Evolutionary conservation across 2,329 filamentous ascomycete species (phyloP).

Genomic region (Colletotrichum spinosum): DNA sequence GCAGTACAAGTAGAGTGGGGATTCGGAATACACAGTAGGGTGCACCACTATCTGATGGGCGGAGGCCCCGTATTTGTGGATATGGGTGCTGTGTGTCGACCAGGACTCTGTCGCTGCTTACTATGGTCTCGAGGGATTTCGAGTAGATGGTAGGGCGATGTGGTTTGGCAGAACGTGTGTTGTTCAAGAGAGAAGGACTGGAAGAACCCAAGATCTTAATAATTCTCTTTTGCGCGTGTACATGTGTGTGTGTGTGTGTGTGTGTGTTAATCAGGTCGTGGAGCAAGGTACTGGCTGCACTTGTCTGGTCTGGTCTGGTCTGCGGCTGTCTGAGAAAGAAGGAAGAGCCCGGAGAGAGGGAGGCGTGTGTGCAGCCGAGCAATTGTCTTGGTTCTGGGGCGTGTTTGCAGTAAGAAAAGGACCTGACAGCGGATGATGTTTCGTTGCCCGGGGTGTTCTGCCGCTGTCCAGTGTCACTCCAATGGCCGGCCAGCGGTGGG

Average conservation of each 20-base stretch:
- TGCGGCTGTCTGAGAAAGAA: conserved; percentile 1
- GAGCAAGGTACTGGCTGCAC: conserved; percentile 1
- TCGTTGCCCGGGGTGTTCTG: conserved; percentile 36
- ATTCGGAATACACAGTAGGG: conserved; percentile 18
- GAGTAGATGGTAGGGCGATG: conserved; percentile 1
- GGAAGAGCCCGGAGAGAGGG: conserved; percentile 22
- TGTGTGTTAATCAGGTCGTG: conserved; percentile 1
- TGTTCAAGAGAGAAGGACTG: conserved; percentile 8
- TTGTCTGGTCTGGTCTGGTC: neutral
- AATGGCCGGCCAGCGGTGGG: conserved; percentile 25
- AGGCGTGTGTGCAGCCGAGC: conserved; percentile 33
- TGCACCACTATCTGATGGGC: conserved; percentile 39
- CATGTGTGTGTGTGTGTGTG: conserved; percentile 8
- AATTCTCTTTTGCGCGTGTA: conserved; percentile 10
- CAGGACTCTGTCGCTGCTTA: conserved; percentile 6
- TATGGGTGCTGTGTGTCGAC: conserved; percentile 11
- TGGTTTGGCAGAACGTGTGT: conserved; percentile 17
- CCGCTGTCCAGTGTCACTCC: conserved; percentile 32
- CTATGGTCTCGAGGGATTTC: neutral
- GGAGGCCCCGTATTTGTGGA: conserved; percentile 38
- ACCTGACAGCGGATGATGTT: conserved; percentile 33
- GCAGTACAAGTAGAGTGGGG: conserved; percentile 33
- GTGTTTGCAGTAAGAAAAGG: conserved; percentile 30
- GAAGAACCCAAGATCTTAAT: conserved; percentile 29
- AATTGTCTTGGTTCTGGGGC: conserved; percentile 24